Evolutionary conservation across 192 early-diverging fungal genomes (phyloP).

Genomic region (Coemansia sp.): DNA sequence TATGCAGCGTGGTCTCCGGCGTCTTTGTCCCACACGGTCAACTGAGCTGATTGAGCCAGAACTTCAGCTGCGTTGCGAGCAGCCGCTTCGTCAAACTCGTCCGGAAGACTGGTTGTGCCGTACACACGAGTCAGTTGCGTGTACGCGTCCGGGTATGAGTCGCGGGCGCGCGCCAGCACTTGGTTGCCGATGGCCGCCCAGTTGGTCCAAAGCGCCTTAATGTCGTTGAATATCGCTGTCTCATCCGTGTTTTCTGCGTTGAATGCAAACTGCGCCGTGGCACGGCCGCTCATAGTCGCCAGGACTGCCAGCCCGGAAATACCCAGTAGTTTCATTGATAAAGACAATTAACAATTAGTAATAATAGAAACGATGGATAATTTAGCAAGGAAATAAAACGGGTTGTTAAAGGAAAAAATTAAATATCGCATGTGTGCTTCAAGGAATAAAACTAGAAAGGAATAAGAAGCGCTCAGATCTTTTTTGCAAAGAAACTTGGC

Average conservation of each 20-base stretch:
- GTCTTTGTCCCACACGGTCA: slow-evolving; percentile 25
- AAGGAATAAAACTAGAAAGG: no score
- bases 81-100: slow-evolving; percentile 5
- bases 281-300: neutral
- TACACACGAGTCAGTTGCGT: slow-evolving; percentile 21
- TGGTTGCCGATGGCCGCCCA: slow-evolving; percentile 32
- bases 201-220: slow-evolving; percentile 27
- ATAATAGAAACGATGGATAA: no score
- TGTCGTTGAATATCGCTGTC: slow-evolving; percentile 23
- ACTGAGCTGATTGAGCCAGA: slow-evolving; percentile 13
- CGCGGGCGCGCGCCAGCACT: slow-evolving; percentile 15
- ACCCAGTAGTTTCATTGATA: no score
- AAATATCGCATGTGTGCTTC: no score
- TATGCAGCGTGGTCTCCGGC: slow-evolving; percentile 17
- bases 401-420: no score
- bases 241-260: slow-evolving; percentile 18
- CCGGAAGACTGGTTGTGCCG: slow-evolving; percentile 17
- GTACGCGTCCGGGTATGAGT: slow-evolving; percentile 23
- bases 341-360: no score
- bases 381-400: no score
- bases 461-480: no score
- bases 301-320: no score
- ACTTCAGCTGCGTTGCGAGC: slow-evolving; percentile 17
- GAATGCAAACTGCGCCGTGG: slow-evolving; percentile 34
- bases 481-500: no score